A percentile compares a stretch with the other conserved stretches of the same genome.
Conservation (phyloP, 805 yeast genomes). For the Barnettozyma botsteinii region DNA sequence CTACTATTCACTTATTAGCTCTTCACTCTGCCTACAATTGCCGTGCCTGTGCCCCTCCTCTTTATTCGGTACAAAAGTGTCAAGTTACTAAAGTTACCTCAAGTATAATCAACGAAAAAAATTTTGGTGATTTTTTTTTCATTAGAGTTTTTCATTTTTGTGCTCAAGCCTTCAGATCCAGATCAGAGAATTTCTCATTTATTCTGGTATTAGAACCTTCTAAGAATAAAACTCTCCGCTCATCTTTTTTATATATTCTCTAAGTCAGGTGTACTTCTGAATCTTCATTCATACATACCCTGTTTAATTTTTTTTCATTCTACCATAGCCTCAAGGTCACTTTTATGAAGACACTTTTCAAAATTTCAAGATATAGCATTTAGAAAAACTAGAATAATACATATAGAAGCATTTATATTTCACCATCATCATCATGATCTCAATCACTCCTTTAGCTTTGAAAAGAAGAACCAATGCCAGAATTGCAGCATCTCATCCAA, state of each 20-base stretch:
- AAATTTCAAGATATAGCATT: not conserved
- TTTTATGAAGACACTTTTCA: not conserved
- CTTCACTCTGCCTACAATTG: not conserved
- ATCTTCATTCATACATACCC: not conserved
- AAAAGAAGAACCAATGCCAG: conserved; percentile 23
- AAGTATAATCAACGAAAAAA: too few relatives aligned
- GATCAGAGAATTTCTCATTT: too few relatives aligned
- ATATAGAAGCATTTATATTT: too few relatives aligned
- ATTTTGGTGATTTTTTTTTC: not conserved
- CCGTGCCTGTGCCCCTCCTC: too few relatives aligned
- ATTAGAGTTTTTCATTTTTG: not conserved
- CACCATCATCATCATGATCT: conserved; percentile 8
- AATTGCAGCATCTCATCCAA: conserved; percentile 32
- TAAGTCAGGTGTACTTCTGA: not conserved
- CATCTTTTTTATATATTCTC: not conserved
- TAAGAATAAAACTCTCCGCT: too few relatives aligned
- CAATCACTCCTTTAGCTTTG: conserved; percentile 20
- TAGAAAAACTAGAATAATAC: not conserved
- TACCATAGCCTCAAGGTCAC: not conserved
- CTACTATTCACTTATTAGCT: conserved; percentile 17
- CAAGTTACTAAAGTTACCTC: not conserved
- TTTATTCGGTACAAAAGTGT: too few relatives aligned
- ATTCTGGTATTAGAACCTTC: too few relatives aligned
- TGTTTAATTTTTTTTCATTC: not conserved
- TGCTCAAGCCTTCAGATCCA: too few relatives aligned